phyloP scores from a whole-genome alignment of 768 basidiomycete genomes.

The Leccinum ochraceum region DNA sequence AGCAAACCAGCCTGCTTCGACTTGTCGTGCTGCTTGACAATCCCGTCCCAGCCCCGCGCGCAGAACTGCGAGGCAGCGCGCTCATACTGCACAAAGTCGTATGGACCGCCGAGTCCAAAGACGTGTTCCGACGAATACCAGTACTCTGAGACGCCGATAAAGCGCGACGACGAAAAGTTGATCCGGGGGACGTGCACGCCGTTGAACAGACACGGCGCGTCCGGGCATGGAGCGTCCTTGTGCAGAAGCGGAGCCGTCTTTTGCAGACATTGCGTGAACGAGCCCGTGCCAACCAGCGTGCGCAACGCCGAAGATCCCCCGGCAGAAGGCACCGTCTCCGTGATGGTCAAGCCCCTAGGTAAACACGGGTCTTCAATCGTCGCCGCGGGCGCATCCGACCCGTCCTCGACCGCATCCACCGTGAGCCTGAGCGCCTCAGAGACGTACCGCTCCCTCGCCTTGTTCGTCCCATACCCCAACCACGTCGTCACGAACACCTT shows the following conservation, averaged over 20 bases:
- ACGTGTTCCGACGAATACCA: slow-evolving; percentile 99
- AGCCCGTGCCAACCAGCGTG: slow-evolving; percentile 81
- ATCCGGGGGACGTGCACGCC: slow-evolving; percentile 93
- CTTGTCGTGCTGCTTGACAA: slow-evolving; percentile 63
- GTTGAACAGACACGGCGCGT: slow-evolving; percentile 88
- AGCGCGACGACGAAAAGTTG: slow-evolving; percentile 89
- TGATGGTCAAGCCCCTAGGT: slow-evolving; percentile 68
- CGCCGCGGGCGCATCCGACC: slow-evolving; percentile 41
- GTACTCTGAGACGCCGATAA: slow-evolving; percentile 98
- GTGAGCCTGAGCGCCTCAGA: slow-evolving; percentile 61
- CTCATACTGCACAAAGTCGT: slow-evolving; percentile 96
- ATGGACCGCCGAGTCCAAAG: slow-evolving; percentile 91
- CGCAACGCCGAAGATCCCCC: slow-evolving; percentile 49
- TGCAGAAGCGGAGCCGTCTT: slow-evolving; percentile 79
- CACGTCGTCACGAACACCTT: slow-evolving; percentile 97
- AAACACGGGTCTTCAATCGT: slow-evolving; percentile 88
- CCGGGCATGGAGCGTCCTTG: slow-evolving; percentile 79
- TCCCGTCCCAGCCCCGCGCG: slow-evolving; percentile 71
- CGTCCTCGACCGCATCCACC: slow-evolving; percentile 24
- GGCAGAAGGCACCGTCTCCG: slow-evolving; percentile 49
- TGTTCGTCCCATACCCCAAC: slow-evolving; percentile 97
- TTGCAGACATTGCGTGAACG: slow-evolving; percentile 81
- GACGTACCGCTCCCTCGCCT: slow-evolving; percentile 93
- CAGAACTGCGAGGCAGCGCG: slow-evolving; percentile 90
- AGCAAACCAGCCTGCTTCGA: slow-evolving; percentile 50